Evolutionary conservation across 108 stramenopile species (phyloP), one percentile per base, ranked within the genome.

Genomic region (Pseudonitzschia multiseries): DNA sequence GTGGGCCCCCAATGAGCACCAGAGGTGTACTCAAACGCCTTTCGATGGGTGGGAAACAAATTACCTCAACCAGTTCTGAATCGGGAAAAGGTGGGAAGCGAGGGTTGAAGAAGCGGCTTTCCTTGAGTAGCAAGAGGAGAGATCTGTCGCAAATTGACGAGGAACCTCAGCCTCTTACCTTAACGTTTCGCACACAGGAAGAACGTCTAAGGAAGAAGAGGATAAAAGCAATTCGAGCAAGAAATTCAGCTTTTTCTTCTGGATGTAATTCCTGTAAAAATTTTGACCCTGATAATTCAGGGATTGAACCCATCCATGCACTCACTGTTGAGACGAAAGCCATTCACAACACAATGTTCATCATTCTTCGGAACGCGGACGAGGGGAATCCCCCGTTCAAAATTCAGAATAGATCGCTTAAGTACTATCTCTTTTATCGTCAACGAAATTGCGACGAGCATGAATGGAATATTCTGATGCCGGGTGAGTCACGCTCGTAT

Each of bases 181-280:
- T 98, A 2, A 93, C 89, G 24, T 97, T 98, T 71, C 78, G 90
- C 27, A 98, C 97, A 4, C 73, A 90, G 21, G 97, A 98, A 73
- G 96, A 97, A 75, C 79, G 90, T 33, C 80, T 96, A 68, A 81
- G 95, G 65, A 78, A 89, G 54, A 66, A 96, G 4, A 84, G 96
- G 8, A 70, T 82, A 42, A 83, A 83, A 62, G 87, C 84, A 32
- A 78, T 75, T 21, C 32, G 56, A 59, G 72, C 50, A 6, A 54
- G 53, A 61, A 52, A 36, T 26, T 44, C 36, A 0, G n/a, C 42
- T 31, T 44, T 44, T 18, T 20, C 42, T 72, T 31, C 27, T 28
- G 17, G 52, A 57, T 17, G 32, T 17, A 56, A 61, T 28, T 46
- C 56, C 24, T 6, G 22, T 53, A 0, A 53, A 44, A 14, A 33